A percentile compares a stretch with the other conserved stretches of the same genome.
These are phyloP conservation scores for Zychaea mexicana DNA, from an alignment of 371 early-diverging fungal species.

Conservation along the genomic window DNA sequence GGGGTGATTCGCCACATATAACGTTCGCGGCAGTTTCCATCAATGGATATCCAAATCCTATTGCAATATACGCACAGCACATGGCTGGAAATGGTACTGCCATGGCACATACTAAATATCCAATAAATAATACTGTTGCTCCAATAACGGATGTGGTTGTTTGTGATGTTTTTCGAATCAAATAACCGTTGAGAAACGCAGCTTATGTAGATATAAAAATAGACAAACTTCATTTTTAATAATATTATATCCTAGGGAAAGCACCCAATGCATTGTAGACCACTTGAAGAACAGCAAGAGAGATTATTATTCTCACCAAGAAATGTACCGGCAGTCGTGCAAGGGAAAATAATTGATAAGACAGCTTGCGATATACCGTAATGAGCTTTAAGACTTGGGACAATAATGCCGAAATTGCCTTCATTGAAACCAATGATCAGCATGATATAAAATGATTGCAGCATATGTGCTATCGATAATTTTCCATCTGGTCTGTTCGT, in stretches of 20 bases:
- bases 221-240: not conserved
- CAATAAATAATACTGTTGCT: not conserved
- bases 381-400: slow-evolving; percentile 20
- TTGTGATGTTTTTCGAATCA: slow-evolving; percentile 18
- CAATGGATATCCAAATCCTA: slow-evolving; percentile 22
- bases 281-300: too few species aligned
- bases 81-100: slow-evolving; percentile 27
- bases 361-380: slow-evolving; percentile 21
- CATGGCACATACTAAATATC: slow-evolving; percentile 13
- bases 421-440: slow-evolving; percentile 23
- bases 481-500: not conserved
- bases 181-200: slow-evolving; percentile 24
- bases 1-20: slow-evolving; percentile 18
- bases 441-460: slow-evolving; percentile 16
- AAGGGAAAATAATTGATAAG: slow-evolving; percentile 17
- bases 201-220: not conserved
- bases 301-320: too few species aligned
- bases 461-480: not conserved
- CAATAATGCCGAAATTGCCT: slow-evolving; percentile 24
- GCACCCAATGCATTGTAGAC: too few species aligned
- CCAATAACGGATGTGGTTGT: slow-evolving; percentile 18
- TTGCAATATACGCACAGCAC: slow-evolving; percentile 16
- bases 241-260: too few species aligned
- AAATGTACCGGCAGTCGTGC: not conserved
- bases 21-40: slow-evolving; percentile 17